A percentile compares a stretch with the other conserved stretches of the same genome.
phyloP scores from a whole-genome alignment of 495 filamentous ascomycete genomes.

The Tuber aestivum region DNA sequence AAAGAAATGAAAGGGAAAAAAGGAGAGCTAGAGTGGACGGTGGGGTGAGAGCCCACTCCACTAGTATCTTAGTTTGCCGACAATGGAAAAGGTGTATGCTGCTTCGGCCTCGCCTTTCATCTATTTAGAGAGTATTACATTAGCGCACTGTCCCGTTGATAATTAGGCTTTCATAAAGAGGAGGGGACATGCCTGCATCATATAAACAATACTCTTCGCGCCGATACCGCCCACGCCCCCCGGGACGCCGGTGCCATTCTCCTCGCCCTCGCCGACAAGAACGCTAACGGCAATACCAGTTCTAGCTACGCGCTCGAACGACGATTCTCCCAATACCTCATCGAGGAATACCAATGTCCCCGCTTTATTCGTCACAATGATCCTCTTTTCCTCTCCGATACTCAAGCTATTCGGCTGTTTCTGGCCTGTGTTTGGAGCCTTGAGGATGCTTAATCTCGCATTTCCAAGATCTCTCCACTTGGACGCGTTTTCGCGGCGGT shows the following conservation, averaged over 20 bases:
- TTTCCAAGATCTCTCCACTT: constrained; percentile 90
- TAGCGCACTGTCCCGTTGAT: constrained; percentile 1
- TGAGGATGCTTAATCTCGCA: constrained; percentile 73
- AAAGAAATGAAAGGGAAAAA: background rate
- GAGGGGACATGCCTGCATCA: constrained; percentile 39
- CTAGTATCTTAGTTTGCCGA: constrained; percentile 57
- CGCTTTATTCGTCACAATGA: constrained; percentile 67
- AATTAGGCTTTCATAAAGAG: background rate
- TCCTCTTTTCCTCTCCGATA: constrained; percentile 68
- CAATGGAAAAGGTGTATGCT: constrained; percentile 57
- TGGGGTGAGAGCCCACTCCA: background rate
- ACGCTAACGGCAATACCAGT: constrained; percentile 82
- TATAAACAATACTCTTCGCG: constrained; percentile 50
- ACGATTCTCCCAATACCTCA: constrained; percentile 71
- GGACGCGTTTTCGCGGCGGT: constrained; percentile 65
- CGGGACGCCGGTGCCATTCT: constrained; percentile 60
- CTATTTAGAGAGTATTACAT: constrained; percentile 25
- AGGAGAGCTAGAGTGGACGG: background rate
- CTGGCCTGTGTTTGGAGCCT: constrained; percentile 52
- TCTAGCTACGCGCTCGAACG: constrained; percentile 74
- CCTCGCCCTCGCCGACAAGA: constrained; percentile 71
- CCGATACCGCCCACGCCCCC: constrained; percentile 66
- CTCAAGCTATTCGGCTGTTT: constrained; percentile 49
- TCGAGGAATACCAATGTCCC: constrained; percentile 67
- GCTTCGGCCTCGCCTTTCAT: constrained; percentile 60